Base-by-base conservation (phyloP, 2,329 filamentous ascomycete genomes). In the Rosellinia necatrix region DNA sequence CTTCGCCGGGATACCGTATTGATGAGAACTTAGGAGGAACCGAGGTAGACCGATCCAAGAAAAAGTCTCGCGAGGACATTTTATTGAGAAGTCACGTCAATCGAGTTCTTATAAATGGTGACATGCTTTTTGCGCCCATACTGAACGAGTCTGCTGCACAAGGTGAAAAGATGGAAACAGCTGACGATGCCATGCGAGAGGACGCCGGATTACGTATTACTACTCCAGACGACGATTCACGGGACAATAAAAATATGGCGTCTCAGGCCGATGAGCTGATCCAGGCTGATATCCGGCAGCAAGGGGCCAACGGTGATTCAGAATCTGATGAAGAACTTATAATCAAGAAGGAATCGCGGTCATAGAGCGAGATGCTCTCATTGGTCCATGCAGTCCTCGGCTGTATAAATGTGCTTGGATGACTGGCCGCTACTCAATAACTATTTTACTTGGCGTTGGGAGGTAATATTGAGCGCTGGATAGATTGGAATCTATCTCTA, bases 1-100 rank as follows among this genome's bases (percentile, higher is more conserved):
- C 27, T 6, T 13, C 9, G 25, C n/a, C 22, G n/a, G 9, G 10
- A 38, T 42, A 25, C 5, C 40, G 4, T 47, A 34, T 48, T 68
- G 29, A 66, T 35, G 12, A 4, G 22, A n/a, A 29, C 3, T 6
- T 37, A 66, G 66, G 65, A n/a, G 66, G 66, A 1, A 49, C 25
- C 3, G 53, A 27, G 21, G 50, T 57, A 3, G 53, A 61, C 10
- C 42, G 32, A n/a, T 40, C 51, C 12, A 37, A 24, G 4, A 58
- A 56, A 24, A 17, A 54, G 9, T 38, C 56, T 21, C 43, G 37
- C 4, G 30, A 61, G 13, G 63, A 63, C 48, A 42, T 65, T 8
- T 46, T 58, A 5, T 22, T 54, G 44, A 53, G 54, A 38, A 32
- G 34, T 3, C 35, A 12, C 4, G 44, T 64, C 30, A 30, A 30